Evolutionary conservation across 2,329 filamentous ascomycete species (phyloP).

Genomic region (Talaromyces verruculosus): DNA sequence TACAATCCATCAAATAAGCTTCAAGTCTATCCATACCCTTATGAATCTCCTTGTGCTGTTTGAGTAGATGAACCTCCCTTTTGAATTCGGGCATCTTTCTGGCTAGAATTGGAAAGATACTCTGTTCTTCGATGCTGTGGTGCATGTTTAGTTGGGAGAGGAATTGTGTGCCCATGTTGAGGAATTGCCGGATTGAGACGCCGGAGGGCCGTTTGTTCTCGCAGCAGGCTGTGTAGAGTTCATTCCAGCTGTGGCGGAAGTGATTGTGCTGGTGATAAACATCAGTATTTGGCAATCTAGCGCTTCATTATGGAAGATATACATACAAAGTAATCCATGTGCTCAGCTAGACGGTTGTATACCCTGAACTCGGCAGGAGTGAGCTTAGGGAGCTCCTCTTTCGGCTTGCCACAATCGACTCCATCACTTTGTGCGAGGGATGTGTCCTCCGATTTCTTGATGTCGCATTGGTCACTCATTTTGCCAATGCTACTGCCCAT

Average conservation of each 20-base stretch:
- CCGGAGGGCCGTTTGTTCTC: constrained; percentile 59
- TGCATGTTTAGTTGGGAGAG: constrained; percentile 69
- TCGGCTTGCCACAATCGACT: constrained; percentile 28
- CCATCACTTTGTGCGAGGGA: constrained; percentile 27
- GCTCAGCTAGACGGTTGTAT: constrained; percentile 72
- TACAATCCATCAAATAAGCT: constrained; percentile 64
- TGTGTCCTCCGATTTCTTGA: constrained; percentile 44
- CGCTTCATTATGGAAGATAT: not conserved
- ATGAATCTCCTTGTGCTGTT: constrained; percentile 78
- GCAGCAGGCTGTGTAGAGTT: constrained; percentile 66
- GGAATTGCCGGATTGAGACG: constrained; percentile 68
- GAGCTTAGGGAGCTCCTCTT: constrained; percentile 68
- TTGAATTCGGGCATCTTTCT: constrained; percentile 76
- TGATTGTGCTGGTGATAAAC: constrained; percentile 61
- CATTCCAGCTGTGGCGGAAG: constrained; percentile 73
- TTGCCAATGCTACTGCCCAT: not conserved
- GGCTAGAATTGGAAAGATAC: constrained; percentile 77
- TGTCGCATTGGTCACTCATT: not conserved
- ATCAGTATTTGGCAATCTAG: no score
- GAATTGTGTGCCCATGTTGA: constrained; percentile 68
- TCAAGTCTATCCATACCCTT: constrained; percentile 67
- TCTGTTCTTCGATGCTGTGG: constrained; percentile 78
- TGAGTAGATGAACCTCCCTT: constrained; percentile 63
- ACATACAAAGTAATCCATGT: constrained; percentile 69
- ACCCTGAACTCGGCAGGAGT: constrained; percentile 64